Evolutionary conservation across 2,329 filamentous ascomycete species (phyloP).

Genomic region (Pseudogymnoascus sp.): DNA sequence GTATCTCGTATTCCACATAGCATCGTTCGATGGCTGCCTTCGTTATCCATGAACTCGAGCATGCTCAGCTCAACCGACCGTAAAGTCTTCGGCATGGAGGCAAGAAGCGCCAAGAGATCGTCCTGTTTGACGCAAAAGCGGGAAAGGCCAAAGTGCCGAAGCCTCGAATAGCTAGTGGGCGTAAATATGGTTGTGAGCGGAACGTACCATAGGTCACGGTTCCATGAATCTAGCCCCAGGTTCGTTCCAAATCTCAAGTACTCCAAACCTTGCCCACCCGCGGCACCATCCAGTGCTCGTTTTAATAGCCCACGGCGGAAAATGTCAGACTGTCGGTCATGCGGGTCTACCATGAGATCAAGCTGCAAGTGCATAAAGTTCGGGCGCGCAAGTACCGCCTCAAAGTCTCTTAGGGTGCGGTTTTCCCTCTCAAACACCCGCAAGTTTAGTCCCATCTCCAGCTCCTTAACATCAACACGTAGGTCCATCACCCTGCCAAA

Average conservation of each 20-base stretch:
- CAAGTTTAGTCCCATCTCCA: conserved; percentile 27
- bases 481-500: conserved; percentile 28
- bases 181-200: conserved; percentile 27
- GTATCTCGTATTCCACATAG: conserved; percentile 19
- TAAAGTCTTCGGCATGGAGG: conserved; percentile 22
- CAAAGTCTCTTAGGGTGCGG: conserved; percentile 22
- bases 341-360: conserved; percentile 16
- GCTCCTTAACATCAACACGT: conserved; percentile 25
- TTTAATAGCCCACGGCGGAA: no score
- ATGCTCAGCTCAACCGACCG: conserved; percentile 30
- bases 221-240: no score
- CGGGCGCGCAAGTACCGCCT: conserved; percentile 19
- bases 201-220: background rate
- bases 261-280: conserved; percentile 16
- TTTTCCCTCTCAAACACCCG: conserved; percentile 23
- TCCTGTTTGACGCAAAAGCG: conserved; percentile 20
- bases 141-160: conserved; percentile 28
- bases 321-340: background rate
- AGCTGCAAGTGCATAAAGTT: conserved; percentile 25
- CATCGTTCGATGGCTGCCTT: conserved; percentile 14
- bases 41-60: conserved; percentile 20
- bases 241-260: conserved; percentile 21
- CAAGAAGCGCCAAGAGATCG: conserved; percentile 26
- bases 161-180: conserved; percentile 20
- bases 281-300: conserved; percentile 12